These are phyloP conservation scores for Termitomyces sp. DNA, from an alignment of 768 basidiomycete genomes.

Conservation along the genomic window DNA sequence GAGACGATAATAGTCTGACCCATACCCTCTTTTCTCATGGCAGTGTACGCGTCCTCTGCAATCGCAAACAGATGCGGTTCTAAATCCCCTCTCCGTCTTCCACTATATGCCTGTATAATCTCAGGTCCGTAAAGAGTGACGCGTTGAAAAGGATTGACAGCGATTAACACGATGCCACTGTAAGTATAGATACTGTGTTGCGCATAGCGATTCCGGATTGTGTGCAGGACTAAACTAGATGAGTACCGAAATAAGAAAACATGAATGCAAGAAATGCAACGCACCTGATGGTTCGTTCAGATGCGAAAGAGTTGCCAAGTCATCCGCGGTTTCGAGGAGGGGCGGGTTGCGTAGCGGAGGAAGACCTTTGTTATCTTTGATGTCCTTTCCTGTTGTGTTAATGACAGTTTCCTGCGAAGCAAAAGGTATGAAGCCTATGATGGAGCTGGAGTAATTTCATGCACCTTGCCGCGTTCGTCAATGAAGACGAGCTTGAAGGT, in stretches of 20 bases:
- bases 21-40: constrained; percentile 89
- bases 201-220: constrained; percentile 94
- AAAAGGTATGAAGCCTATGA: constrained; percentile 8
- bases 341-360: constrained; percentile 97
- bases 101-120: constrained; percentile 95
- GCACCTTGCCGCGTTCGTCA: constrained; percentile 90
- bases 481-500: constrained; percentile 78
- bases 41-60: constrained; percentile 97
- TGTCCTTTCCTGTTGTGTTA: constrained; percentile 74
- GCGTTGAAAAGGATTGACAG: constrained; percentile 97
- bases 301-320: constrained; percentile 96
- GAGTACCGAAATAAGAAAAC: background rate
- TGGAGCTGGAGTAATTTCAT: constrained; percentile 16
- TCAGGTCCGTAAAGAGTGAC: constrained; percentile 96
- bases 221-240: constrained; percentile 72
- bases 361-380: constrained; percentile 74
- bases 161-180: constrained; percentile 97
- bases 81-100: constrained; percentile 85
- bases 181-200: constrained; percentile 99
- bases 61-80: constrained; percentile 99
- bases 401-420: constrained; percentile 64
- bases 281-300: constrained; percentile 95
- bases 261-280: constrained; percentile 13
- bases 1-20: constrained; percentile 99
- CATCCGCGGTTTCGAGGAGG: constrained; percentile 92